Evolutionary conservation across 2,329 filamentous ascomycete genomes (phyloP), one percentile per base, ranked within the genome.

Genomic region (Fusarium marasasianum): DNA sequence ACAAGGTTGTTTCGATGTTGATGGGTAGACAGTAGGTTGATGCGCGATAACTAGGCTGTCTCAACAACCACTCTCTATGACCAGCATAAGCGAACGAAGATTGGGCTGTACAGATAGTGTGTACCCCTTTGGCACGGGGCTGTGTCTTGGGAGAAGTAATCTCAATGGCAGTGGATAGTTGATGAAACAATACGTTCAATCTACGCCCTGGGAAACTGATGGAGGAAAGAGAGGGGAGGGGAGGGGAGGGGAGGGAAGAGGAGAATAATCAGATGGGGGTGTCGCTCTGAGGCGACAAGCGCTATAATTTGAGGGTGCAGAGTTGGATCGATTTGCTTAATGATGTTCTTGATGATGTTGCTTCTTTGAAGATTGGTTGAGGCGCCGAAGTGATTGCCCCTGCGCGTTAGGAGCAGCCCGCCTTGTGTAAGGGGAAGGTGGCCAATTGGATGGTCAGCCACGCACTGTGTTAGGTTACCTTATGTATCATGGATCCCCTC

Each of bases 281-380:
- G 53, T 50, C 45, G 37, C 31, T 35, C 55, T 60, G n/a, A 45
- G 44, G 55, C 44, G 40, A 55, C 17, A 43, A 58, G 62, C 29
- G 67, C 45, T 60, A 40, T 38, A 48, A 61, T 54, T 38, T 47
- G 56, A 71, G 55, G 56, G 22, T 26, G 14, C 38, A 61, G 40
- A 33, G 64, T 57, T 62, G 22, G 37, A n/a, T 35, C 43, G 37
- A 26, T 40, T 47, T 45, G 54, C 40, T 68, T 40, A 31, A 33
- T 33, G 62, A 26, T 50, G 24, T 18, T 58, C 47, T 18, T 58
- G 59, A 37, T 53, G 67, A 70, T 70, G 67, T 66, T 70, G 67
- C 67, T 70, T 70, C 59, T 58, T 70, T 54, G 47, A 71, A 71
- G 68, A 71, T 61, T 65, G 53, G 41, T 38, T 54, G 59, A 69